Evolutionary conservation across 768 basidiomycete species (phyloP).

Genomic region (Collybia nuda): DNA sequence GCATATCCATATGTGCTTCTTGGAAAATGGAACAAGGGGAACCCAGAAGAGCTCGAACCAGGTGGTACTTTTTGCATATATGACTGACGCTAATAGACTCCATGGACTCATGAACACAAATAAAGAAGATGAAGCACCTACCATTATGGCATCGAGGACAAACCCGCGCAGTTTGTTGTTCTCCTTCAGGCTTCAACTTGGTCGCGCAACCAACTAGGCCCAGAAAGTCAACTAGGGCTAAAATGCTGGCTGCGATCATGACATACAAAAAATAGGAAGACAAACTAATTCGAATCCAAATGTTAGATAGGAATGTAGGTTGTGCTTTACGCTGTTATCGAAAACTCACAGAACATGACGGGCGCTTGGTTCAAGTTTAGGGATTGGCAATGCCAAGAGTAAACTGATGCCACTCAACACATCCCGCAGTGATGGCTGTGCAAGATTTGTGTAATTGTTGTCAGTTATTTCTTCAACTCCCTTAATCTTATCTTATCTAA

Average conservation of each 20-base stretch:
- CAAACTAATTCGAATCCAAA: conserved; percentile 35
- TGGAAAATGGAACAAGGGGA: conserved; percentile 64
- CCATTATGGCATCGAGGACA: conserved; percentile 78
- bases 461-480: no score
- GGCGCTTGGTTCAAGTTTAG: no score
- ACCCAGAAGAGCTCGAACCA: conserved; percentile 82
- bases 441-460: no score
- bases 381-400: no score
- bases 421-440: no score
- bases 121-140: conserved; percentile 23
- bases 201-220: conserved; percentile 65
- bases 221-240: conserved; percentile 9
- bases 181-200: conserved; percentile 53
- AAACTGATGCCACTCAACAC: no score
- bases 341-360: conserved; percentile 24
- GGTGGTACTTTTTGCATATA: conserved; percentile 59
- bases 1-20: conserved; percentile 68
- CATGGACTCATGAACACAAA: conserved; percentile 1
- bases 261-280: conserved; percentile 49
- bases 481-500: conserved; percentile 1
- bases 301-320: background rate
- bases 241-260: conserved; percentile 1
- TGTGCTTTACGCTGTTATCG: background rate
- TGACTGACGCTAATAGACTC: conserved; percentile 48
- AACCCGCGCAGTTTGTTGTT: conserved; percentile 45